Evolutionary conservation across 345 rosid genomes (phyloP).

Genomic region (Populus simonii): DNA sequence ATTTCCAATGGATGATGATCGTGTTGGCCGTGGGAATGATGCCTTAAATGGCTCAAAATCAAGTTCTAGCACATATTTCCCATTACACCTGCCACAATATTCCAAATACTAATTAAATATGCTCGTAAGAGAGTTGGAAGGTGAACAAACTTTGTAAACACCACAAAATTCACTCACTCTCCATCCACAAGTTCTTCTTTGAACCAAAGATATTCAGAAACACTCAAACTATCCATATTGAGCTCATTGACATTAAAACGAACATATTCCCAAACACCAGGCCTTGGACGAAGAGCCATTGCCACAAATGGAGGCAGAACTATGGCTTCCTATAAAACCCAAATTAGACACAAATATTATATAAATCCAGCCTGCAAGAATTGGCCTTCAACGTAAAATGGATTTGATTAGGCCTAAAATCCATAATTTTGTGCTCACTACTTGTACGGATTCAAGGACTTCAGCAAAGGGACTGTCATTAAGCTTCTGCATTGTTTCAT

Average conservation of each 20-base stretch:
- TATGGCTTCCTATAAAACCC: slow-evolving; percentile 24
- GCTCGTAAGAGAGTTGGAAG: too few species aligned
- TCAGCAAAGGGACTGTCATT: slow-evolving; percentile 37
- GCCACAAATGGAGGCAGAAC: slow-evolving; percentile 36
- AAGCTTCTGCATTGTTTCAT: slow-evolving; percentile 42
- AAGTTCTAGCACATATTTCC: slow-evolving; percentile 31
- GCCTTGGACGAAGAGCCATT: slow-evolving; percentile 33
- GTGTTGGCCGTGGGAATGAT: slow-evolving; percentile 30
- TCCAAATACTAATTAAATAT: neutral
- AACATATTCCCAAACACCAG: slow-evolving; percentile 42
- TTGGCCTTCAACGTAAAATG: neutral
- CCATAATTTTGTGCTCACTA: neutral
- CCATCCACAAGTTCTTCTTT: slow-evolving; percentile 38
- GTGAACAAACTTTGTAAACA: too few species aligned
- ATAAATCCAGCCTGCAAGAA: neutral
- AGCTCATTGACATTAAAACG: slow-evolving; percentile 29
- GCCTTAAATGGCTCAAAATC: slow-evolving; percentile 41
- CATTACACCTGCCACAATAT: slow-evolving; percentile 17
- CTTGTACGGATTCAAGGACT: slow-evolving; percentile 48
- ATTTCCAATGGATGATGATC: slow-evolving; percentile 39
- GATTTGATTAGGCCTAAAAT: neutral
- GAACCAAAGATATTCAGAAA: slow-evolving; percentile 30
- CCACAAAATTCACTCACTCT: slow-evolving; percentile 13
- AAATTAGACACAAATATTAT: neutral
- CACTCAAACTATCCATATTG: slow-evolving; percentile 28